phyloP scores from a whole-genome alignment of 495 filamentous ascomycete species.

The Pyrenula massariospora region DNA sequence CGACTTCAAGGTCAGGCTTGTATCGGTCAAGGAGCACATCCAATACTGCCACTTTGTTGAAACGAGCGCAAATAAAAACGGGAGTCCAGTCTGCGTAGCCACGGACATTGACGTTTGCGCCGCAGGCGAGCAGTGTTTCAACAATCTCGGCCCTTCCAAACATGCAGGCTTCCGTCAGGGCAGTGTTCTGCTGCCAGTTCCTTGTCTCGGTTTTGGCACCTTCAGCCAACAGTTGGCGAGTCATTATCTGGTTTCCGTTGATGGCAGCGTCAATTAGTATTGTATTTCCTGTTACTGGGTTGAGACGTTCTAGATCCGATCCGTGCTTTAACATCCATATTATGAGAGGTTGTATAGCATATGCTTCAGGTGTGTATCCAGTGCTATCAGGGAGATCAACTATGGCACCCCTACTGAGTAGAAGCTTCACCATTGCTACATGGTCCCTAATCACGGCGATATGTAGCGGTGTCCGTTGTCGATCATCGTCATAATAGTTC shows the following conservation, averaged over 20 bases:
- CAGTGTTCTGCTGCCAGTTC: background rate
- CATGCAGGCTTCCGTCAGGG: background rate
- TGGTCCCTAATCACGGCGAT: constrained; percentile 5
- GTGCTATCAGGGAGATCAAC: background rate
- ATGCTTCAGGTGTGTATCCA: background rate
- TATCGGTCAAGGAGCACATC: background rate
- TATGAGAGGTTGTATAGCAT: background rate
- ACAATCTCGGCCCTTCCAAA: background rate
- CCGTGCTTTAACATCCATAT: background rate
- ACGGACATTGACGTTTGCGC: background rate
- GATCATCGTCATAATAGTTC: constrained; percentile 4
- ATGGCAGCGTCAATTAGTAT: background rate
- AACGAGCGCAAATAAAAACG: background rate
- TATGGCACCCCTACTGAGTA: constrained; percentile 9
- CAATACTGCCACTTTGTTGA: background rate
- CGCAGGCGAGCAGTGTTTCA: background rate
- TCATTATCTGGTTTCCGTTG: background rate
- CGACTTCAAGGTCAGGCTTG: background rate
- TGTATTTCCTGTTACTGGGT: background rate
- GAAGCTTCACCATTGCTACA: constrained; percentile 6
- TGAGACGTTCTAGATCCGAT: background rate
- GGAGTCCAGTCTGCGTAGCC: background rate
- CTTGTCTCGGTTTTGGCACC: background rate
- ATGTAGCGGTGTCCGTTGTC: constrained; percentile 6
- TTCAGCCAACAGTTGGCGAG: background rate